A percentile compares a stretch with the other conserved stretches of the same genome.
Evolutionary conservation across 495 filamentous ascomycete genomes (phyloP).

Genomic region (Stereocaulon alpinum): DNA sequence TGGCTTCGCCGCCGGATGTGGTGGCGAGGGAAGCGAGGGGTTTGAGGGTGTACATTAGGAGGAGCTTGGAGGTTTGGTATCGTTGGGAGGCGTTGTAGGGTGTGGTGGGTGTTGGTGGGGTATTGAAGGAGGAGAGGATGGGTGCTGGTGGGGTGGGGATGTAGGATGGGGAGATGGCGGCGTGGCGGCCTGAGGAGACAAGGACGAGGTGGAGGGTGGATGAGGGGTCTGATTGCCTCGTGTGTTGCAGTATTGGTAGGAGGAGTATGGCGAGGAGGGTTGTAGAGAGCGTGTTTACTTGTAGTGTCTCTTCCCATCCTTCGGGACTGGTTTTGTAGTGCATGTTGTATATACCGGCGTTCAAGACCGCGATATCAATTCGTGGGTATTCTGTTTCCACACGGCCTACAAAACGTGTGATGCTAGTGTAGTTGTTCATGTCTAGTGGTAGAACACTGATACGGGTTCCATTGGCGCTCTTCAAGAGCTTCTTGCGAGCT

Average conservation of each 20-base stretch:
- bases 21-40: constrained; percentile 27
- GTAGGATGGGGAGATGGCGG: no score
- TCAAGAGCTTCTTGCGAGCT: constrained; percentile 29
- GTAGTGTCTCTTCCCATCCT: constrained; percentile 28
- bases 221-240: background rate
- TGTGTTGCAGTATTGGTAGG: background rate
- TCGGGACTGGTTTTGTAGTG: background rate
- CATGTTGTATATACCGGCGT: constrained; percentile 34
- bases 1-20: constrained; percentile 26
- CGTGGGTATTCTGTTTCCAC: constrained; percentile 24
- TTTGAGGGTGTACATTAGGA: constrained; percentile 37
- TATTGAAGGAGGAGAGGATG: background rate
- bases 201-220: background rate
- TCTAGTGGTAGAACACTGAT: constrained; percentile 48
- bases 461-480: constrained; percentile 25
- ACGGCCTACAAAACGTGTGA: constrained; percentile 32
- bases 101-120: background rate
- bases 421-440: constrained; percentile 31
- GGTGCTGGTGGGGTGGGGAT: background rate
- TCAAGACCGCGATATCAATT: constrained; percentile 35
- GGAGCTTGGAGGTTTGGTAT: constrained; percentile 39
- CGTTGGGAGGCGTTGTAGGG: constrained; percentile 30
- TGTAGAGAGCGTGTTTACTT: constrained; percentile 44
- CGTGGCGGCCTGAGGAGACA: background rate
- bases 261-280: constrained; percentile 36